Evolutionary conservation across 108 stramenopile genomes (phyloP).

Genomic region (Nitzschia sp.): DNA sequence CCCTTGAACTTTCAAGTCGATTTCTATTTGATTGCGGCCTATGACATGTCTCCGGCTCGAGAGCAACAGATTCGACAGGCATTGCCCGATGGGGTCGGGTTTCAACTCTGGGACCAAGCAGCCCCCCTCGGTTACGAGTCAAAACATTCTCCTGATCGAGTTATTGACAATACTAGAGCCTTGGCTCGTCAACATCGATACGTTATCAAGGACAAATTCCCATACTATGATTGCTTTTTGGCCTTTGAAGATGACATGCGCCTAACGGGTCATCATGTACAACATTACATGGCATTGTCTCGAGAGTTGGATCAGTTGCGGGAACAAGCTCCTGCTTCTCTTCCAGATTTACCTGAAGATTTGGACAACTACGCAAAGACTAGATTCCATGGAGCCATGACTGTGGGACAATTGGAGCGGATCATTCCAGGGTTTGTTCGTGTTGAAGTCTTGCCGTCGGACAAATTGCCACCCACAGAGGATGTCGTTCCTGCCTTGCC

Average conservation of each 20-base stretch:
- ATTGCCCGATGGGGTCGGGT: slow-evolving; percentile 63
- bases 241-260: slow-evolving; percentile 81
- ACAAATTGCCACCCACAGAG: slow-evolving; percentile 36
- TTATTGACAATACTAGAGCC: slow-evolving; percentile 39
- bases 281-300: slow-evolving; percentile 62
- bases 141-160: slow-evolving; percentile 2
- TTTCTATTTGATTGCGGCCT: slow-evolving; percentile 54
- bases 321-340: slow-evolving; percentile 34
- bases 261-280: slow-evolving; percentile 64
- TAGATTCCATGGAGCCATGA: slow-evolving; percentile 51
- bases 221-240: slow-evolving; percentile 71
- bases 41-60: slow-evolving; percentile 43
- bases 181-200: slow-evolving; percentile 80
- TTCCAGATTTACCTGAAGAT: neutral
- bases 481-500: slow-evolving; percentile 26
- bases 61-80: slow-evolving; percentile 45
- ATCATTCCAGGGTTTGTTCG: slow-evolving; percentile 71
- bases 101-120: slow-evolving; percentile 79
- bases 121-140: slow-evolving; percentile 57
- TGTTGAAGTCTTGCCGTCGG: slow-evolving; percentile 57
- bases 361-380: slow-evolving; percentile 23
- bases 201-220: slow-evolving; percentile 73
- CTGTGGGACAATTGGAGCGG: slow-evolving; percentile 49
- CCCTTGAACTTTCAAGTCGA: slow-evolving; percentile 57
- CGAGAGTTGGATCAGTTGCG: slow-evolving; percentile 50